A percentile compares a stretch with the other conserved stretches of the same genome.
phyloP scores from a whole-genome alignment of 179 eudicot species.

The Carnegiea gigantea region DNA sequence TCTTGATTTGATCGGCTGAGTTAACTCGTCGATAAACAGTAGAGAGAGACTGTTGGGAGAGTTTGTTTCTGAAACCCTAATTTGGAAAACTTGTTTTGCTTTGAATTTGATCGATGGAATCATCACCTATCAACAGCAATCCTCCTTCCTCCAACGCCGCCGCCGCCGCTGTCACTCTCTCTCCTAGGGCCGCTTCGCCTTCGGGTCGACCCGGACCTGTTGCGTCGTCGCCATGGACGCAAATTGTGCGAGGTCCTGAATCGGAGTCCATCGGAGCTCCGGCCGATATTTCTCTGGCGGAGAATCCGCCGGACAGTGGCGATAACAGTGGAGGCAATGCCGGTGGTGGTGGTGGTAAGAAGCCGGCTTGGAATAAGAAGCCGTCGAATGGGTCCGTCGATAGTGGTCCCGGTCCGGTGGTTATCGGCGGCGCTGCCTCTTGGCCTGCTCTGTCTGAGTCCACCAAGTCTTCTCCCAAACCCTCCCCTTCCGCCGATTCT shows the following conservation, averaged over 20 bases:
- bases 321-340: slow-evolving; percentile 38
- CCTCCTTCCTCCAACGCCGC: neutral
- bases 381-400: slow-evolving; percentile 51
- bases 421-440: slow-evolving; percentile 66
- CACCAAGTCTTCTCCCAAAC: slow-evolving; percentile 54
- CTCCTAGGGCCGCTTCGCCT: slow-evolving; percentile 8
- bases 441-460: slow-evolving; percentile 93
- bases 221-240: slow-evolving; percentile 42
- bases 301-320: slow-evolving; percentile 23
- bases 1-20: slow-evolving; percentile 10
- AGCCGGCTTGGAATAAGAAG: slow-evolving; percentile 73
- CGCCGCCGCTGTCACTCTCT: neutral
- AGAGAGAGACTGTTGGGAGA: neutral
- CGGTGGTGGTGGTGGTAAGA: slow-evolving; percentile 35
- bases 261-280: slow-evolving; percentile 30
- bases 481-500: slow-evolving; percentile 40
- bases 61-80: neutral
- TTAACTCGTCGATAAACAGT: slow-evolving; percentile 9
- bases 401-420: slow-evolving; percentile 33
- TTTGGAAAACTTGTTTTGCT: neutral
- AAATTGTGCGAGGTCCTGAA: slow-evolving; percentile 41
- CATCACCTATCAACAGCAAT: slow-evolving; percentile 20
- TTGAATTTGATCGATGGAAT: slow-evolving; percentile 23
- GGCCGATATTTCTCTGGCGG: slow-evolving; percentile 10
- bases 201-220: neutral